Base-by-base conservation (phyloP, 1,139 yeast genomes). In the Zygosaccharomyces pseudobailii region DNA sequence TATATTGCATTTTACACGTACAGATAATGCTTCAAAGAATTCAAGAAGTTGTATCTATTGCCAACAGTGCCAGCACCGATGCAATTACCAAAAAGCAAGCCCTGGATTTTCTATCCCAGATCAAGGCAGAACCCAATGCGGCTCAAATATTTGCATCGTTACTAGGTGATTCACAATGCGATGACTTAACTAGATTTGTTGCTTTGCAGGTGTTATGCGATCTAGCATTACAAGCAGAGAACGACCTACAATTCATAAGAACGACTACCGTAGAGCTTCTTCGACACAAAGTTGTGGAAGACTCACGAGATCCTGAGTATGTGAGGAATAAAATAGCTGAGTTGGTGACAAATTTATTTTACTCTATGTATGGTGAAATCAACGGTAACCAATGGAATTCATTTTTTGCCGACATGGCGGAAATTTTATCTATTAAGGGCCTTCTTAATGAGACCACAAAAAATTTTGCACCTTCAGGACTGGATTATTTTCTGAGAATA, bases 1-100 rank as follows among this genome's bases (percentile, higher is more conserved):
- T 7, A 27, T 27, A 27, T 27, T 27, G 30, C 19, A 30, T n/a
- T n/a, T 6, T 30, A 19, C 13, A 7, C 33, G 13, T 30, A 30
- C 17, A 3, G 32, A 13, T 30, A 25, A 87, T 87, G 94, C 89
- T 87, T 58, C 79, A 80, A 58, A 95, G 89, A 73, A 86, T 92
- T 63, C 90, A 80, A 68, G 96, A 89, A 72, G 98, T 97, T 42
- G 95, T 92, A 47, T 84, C 82, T 57, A 83, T 90, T 55, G 97
- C 97, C 33, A 79, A 88, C 54, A 82, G 84, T 63, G 87, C 87
- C 41, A 73, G 84, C n/a, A 78, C 86, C 21, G 94, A 87, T 65
- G 71, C 76, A 23, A 70, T 67, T 40, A 71, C 90, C 49, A 85
- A 86, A 61, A 80, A 78, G 56, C 96, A 90, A 73, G 98, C 98